phyloP scores from a whole-genome alignment of 768 basidiomycete species.

The Trametes maxima region DNA sequence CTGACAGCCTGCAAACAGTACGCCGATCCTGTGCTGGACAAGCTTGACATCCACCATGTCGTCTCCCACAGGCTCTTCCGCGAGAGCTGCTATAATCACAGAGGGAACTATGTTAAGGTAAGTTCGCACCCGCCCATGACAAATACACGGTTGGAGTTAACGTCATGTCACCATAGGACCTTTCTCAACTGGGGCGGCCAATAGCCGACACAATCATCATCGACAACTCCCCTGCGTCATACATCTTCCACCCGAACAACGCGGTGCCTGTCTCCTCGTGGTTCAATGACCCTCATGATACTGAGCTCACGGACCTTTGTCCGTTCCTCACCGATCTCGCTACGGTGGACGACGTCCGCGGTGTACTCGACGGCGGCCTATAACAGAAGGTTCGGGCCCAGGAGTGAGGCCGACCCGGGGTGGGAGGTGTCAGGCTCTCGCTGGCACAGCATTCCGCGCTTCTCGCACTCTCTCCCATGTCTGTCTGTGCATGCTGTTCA shows the following conservation, averaged over 20 bases:
- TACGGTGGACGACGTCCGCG: slow-evolving; percentile 86
- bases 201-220: slow-evolving; percentile 95
- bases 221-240: slow-evolving; percentile 98
- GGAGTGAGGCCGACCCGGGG: slow-evolving; percentile 12
- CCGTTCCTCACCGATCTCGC: slow-evolving; percentile 91
- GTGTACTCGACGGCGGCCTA: slow-evolving; percentile 35
- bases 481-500: slow-evolving; percentile 18
- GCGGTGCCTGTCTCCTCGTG: slow-evolving; percentile 98
- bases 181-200: slow-evolving; percentile 95
- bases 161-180: slow-evolving; percentile 60
- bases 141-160: not conserved
- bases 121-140: slow-evolving; percentile 18
- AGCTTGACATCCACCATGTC: slow-evolving; percentile 89
- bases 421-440: slow-evolving; percentile 10
- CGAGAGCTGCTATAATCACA: slow-evolving; percentile 98
- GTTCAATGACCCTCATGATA: slow-evolving; percentile 99
- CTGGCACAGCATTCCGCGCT: slow-evolving; percentile 4
- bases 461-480: slow-evolving; percentile 11
- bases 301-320: slow-evolving; percentile 92
- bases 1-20: slow-evolving; percentile 57
- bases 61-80: slow-evolving; percentile 94
- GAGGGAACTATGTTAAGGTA: slow-evolving; percentile 99
- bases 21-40: slow-evolving; percentile 97
- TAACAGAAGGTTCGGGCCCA: slow-evolving; percentile 18
- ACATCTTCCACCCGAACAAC: slow-evolving; percentile 99